phyloP scores from a whole-genome alignment of 164 flowering plant species.

The Euptelea pleiosperma region DNA sequence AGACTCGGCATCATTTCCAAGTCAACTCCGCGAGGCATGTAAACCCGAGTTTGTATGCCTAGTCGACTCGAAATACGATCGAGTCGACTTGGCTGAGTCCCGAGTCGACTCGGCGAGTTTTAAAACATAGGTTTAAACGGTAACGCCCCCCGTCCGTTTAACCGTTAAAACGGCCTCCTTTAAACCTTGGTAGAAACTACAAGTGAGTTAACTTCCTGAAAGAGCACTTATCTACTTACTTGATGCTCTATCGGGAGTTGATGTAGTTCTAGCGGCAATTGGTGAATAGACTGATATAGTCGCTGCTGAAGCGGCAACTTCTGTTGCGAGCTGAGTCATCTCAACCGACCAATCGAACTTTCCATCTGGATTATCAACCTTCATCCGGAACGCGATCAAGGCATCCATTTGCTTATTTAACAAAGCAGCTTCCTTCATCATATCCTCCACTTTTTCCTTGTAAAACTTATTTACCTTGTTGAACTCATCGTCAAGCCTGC shows the following conservation, averaged over 20 bases:
- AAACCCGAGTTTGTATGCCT: no score
- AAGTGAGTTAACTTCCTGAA: no score
- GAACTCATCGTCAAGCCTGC: constrained; percentile 59
- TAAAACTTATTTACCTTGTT: constrained; percentile 59
- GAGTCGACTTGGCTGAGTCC: no score
- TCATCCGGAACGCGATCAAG: constrained; percentile 55
- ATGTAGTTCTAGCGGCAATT: background rate
- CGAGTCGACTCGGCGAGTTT: no score
- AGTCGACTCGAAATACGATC: no score
- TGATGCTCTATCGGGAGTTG: constrained; percentile 1
- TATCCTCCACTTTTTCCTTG: constrained; percentile 42
- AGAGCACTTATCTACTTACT: no score
- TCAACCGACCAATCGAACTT: constrained; percentile 17
- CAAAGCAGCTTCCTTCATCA: constrained; percentile 46
- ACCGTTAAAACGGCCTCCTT: no score
- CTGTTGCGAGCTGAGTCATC: constrained; percentile 23
- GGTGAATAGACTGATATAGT: constrained; percentile 27
- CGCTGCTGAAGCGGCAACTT: constrained; percentile 26
- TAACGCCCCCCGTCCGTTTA: no score
- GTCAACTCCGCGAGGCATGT: no score
- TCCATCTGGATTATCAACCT: constrained; percentile 42
- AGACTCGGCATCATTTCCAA: no score
- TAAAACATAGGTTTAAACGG: no score
- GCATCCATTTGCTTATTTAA: constrained; percentile 67
- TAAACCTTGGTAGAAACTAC: no score